phyloP scores from a whole-genome alignment of 768 basidiomycete genomes.

The Pholiota conissans region DNA sequence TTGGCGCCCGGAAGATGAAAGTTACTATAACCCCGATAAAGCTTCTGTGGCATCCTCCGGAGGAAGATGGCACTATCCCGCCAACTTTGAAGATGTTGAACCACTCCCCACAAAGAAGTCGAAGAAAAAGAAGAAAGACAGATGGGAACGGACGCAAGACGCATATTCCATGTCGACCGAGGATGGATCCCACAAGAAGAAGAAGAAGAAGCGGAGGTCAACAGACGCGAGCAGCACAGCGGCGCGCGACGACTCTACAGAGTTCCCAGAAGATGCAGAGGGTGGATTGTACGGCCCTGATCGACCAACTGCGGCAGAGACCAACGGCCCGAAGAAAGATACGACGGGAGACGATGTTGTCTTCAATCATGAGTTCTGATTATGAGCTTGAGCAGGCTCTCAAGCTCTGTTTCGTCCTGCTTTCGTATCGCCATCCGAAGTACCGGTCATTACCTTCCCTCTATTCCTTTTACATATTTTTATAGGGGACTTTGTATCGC shows the following conservation, averaged over 20 bases:
- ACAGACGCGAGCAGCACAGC: constrained; percentile 35
- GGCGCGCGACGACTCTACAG: constrained; percentile 38
- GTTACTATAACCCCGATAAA: constrained; percentile 58
- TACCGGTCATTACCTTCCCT: background rate
- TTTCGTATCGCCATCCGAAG: background rate
- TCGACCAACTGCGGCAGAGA: constrained; percentile 12
- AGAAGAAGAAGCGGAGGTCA: constrained; percentile 61
- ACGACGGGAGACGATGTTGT: constrained; percentile 45
- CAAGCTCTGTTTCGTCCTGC: background rate
- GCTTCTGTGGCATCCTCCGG: constrained; percentile 39
- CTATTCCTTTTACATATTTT: background rate
- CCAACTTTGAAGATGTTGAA: constrained; percentile 74
- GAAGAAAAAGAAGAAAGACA: constrained; percentile 78
- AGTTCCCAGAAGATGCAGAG: constrained; percentile 73
- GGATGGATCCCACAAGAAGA: constrained; percentile 42
- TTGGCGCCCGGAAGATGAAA: constrained; percentile 78
- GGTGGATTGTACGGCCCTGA: constrained; percentile 59
- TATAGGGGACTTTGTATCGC: constrained; percentile 16
- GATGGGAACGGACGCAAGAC: constrained; percentile 87
- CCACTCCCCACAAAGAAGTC: constrained; percentile 38
- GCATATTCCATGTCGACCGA: constrained; percentile 58
- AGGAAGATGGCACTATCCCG: constrained; percentile 82
- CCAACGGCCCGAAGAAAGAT: constrained; percentile 14
- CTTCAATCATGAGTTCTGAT: constrained; percentile 69
- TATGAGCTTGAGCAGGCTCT: background rate